Conservation (phyloP, 768 basidiomycete species). For the Serendipita indica region DNA sequence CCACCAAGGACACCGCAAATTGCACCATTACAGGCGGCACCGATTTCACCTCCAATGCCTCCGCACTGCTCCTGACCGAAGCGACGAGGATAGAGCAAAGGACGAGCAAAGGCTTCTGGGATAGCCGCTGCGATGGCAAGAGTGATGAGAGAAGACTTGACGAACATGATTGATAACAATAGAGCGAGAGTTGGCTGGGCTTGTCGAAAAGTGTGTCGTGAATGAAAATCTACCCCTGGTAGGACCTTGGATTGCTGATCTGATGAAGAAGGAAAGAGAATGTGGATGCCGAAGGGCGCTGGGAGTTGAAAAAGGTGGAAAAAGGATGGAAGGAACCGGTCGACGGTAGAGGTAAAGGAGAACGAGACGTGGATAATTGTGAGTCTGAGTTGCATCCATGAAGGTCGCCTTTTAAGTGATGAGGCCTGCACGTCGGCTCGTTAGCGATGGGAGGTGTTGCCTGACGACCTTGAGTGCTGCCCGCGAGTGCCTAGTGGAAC, state of each 20-base stretch:
- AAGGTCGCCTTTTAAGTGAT: background rate
- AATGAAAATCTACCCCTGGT: constrained; percentile 3
- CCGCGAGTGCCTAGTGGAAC: background rate
- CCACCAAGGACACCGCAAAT: constrained; percentile 38
- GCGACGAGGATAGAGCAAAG: constrained; percentile 36
- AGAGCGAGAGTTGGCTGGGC: background rate
- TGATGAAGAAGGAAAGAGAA: background rate
- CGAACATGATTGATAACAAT: constrained; percentile 10
- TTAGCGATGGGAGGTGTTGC: background rate
- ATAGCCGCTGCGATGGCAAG: constrained; percentile 16
- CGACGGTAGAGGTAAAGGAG: background rate
- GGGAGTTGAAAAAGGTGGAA: background rate
- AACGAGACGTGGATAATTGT: background rate
- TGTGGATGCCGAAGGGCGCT: background rate
- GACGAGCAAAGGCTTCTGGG: constrained; percentile 28
- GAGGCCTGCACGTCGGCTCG: background rate
- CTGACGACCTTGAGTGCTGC: background rate
- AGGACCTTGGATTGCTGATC: background rate
- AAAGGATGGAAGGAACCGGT: background rate
- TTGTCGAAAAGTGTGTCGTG: background rate
- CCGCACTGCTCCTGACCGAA: constrained; percentile 38
- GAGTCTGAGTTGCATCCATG: background rate
- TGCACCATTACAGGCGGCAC: constrained; percentile 32
- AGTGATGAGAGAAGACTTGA: constrained; percentile 15
- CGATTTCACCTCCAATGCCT: constrained; percentile 29